A percentile compares a stretch with the other conserved stretches of the same genome.
Evolutionary conservation across 2,329 filamentous ascomycete genomes (phyloP).

Genomic region (Aspergillus novofumigatus): DNA sequence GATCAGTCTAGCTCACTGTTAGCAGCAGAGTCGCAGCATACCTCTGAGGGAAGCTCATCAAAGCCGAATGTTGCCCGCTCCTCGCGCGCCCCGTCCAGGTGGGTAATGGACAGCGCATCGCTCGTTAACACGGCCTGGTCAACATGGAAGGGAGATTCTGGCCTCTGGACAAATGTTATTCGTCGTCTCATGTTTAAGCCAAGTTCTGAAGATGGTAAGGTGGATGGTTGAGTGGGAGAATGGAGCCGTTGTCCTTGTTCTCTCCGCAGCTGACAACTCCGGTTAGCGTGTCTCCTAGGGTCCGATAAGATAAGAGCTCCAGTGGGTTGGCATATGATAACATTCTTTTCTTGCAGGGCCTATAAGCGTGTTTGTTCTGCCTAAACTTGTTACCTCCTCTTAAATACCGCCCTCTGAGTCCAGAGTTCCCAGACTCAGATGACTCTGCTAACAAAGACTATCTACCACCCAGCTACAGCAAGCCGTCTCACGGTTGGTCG

Average conservation of each 20-base stretch:
- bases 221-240: background rate
- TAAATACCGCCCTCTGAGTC: too few species aligned
- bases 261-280: background rate
- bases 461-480: too few species aligned
- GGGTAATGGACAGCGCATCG: slow-evolving; percentile 53
- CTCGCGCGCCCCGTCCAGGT: slow-evolving; percentile 67
- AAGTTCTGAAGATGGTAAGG: background rate
- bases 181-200: slow-evolving; percentile 35
- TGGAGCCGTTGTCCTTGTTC: background rate
- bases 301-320: slow-evolving; percentile 3
- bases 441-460: too few species aligned
- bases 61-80: slow-evolving; percentile 71
- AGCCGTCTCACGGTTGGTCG: too few species aligned
- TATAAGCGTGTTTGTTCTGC: too few species aligned
- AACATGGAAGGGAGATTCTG: slow-evolving; percentile 62
- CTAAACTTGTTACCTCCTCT: too few species aligned
- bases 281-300: background rate
- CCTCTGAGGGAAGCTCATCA: slow-evolving; percentile 67
- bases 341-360: too few species aligned
- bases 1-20: background rate
- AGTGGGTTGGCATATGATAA: too few species aligned
- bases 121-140: slow-evolving; percentile 56
- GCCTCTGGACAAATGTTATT: slow-evolving; percentile 71
- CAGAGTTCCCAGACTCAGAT: too few species aligned
- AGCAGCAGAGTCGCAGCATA: slow-evolving; percentile 20